Percentiles rank a stretch among this genome's conserved stretches.
Conservation (phyloP, 164 flowering plant species). For the Malania oleifera region DNA sequence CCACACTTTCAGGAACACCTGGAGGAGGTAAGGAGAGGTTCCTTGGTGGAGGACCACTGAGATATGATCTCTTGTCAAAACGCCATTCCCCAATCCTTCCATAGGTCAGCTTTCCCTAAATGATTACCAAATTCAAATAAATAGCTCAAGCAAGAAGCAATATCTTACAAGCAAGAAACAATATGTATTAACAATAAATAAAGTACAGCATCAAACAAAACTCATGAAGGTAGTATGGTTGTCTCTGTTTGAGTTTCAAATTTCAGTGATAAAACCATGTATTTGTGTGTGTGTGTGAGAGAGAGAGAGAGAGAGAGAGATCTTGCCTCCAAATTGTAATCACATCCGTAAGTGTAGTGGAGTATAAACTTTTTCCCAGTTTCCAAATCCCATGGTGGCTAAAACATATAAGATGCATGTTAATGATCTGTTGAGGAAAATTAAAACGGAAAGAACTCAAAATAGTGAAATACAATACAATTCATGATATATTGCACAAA, state of each 20-base stretch:
- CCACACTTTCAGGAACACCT: constrained; percentile 99
- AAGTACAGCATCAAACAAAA: too few relatives aligned
- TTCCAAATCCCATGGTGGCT: constrained; percentile 93
- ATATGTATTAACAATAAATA: too few relatives aligned
- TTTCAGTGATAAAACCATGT: neutral
- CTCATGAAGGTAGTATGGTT: too few relatives aligned
- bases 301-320: neutral
- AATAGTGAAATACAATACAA: neutral
- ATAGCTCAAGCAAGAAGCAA: neutral
- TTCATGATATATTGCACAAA: constrained; percentile 11
- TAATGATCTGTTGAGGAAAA: neutral
- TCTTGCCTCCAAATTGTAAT: constrained; percentile 75
- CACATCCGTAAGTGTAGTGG: constrained; percentile 92
- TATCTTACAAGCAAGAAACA: neutral
- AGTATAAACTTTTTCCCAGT: constrained; percentile 59
- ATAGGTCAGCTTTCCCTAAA: constrained; percentile 86
- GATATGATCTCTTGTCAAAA: constrained; percentile 84
- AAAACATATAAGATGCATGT: constrained; percentile 15
- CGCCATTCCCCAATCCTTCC: constrained; percentile 94
- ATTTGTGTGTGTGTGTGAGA: neutral
- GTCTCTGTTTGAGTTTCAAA: neutral
- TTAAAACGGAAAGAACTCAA: neutral
- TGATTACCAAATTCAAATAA: neutral
- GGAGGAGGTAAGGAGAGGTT: constrained; percentile 86
- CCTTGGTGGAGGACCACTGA: constrained; percentile 64